phyloP scores from a whole-genome alignment of 129 eudicot genomes.

The Cynara cardunculus region DNA sequence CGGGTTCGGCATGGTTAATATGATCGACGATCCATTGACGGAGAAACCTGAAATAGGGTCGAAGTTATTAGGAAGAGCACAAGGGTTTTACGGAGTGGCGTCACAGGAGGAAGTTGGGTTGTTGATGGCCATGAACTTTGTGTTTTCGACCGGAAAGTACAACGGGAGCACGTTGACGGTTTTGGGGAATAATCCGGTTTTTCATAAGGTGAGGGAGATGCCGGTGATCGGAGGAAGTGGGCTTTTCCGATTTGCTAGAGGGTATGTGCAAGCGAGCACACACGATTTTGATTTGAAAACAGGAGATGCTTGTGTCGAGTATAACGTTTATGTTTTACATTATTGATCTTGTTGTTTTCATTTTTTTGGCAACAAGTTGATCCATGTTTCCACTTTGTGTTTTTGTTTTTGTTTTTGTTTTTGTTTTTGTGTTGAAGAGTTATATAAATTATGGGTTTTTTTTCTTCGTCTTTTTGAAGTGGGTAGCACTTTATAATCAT shows the following conservation, averaged over 20 bases:
- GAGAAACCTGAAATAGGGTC: conserved; percentile 45
- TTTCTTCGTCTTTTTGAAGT: not conserved
- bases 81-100: conserved; percentile 58
- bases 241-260: conserved; percentile 61
- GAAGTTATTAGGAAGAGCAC: conserved; percentile 55
- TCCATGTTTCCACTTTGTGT: not conserved
- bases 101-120: conserved; percentile 48
- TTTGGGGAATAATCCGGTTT: conserved; percentile 56
- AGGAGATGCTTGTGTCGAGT: conserved; percentile 67
- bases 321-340: conserved; percentile 62
- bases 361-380: not conserved
- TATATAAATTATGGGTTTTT: not conserved
- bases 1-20: conserved; percentile 39
- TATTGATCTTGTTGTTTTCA: conserved; percentile 31
- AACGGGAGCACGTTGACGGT: conserved; percentile 59
- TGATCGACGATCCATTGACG: conserved; percentile 66
- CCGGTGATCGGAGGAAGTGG: conserved; percentile 78
- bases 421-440: not conserved
- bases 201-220: conserved; percentile 61
- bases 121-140: conserved; percentile 66
- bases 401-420: not conserved
- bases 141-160: conserved; percentile 51
- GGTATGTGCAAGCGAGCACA: conserved; percentile 62
- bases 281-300: conserved; percentile 36
- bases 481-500: not conserved